Conservation (phyloP, 352 stramenopile species). For the Globisporangium uncinulatum region DNA sequence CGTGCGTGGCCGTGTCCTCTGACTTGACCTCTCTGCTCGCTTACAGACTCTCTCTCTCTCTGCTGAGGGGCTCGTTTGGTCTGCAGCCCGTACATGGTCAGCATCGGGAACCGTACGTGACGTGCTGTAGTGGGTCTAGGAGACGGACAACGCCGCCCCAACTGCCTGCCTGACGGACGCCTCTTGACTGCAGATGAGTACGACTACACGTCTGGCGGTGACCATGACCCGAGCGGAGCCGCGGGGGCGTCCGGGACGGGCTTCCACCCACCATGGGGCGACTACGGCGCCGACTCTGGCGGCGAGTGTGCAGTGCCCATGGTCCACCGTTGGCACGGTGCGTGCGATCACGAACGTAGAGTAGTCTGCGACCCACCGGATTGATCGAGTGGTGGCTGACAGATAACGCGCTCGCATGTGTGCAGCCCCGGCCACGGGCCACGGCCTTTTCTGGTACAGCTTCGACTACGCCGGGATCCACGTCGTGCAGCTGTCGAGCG, state of each 20-base stretch:
- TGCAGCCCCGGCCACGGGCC: conserved; percentile 50
- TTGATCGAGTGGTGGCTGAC: neutral
- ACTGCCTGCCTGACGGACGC: neutral
- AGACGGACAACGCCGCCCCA: neutral
- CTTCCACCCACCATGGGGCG: conserved; percentile 64
- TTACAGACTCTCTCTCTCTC: neutral
- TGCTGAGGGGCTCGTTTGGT: neutral
- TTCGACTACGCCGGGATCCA: conserved; percentile 86
- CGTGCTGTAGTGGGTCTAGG: neutral
- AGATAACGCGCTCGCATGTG: conserved; percentile 5
- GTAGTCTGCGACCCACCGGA: neutral
- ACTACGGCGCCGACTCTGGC: conserved; percentile 54
- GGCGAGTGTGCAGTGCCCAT: conserved; percentile 69
- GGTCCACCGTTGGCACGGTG: conserved; percentile 64
- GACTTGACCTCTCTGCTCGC: neutral
- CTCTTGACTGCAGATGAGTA: conserved; percentile 37
- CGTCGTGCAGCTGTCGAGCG: conserved; percentile 87
- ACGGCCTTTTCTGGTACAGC: conserved; percentile 86
- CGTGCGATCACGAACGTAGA: neutral
- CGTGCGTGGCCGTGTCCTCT: neutral
- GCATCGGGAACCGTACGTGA: conserved; percentile 65
- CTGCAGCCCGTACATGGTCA: conserved; percentile 65
- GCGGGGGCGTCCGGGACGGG: conserved; percentile 30
- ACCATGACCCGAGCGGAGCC: conserved; percentile 49
- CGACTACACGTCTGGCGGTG: conserved; percentile 49